Percentiles rank a stretch among this genome's conserved stretches.
Conservation (phyloP, 495 filamentous ascomycete species). For the Aspergillus asperescens region DNA sequence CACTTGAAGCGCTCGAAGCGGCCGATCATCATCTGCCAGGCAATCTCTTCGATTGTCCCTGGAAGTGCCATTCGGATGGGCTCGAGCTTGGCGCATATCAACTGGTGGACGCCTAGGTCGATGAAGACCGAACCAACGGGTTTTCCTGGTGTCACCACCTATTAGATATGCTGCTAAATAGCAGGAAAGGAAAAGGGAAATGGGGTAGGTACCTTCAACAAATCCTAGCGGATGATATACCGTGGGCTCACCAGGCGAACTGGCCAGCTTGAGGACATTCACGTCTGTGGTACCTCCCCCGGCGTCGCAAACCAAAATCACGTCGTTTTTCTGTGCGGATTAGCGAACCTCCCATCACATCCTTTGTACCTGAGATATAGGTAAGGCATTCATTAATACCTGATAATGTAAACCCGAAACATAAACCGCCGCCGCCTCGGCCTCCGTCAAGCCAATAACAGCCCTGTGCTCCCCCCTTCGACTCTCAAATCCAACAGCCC, state of each 20-base stretch:
- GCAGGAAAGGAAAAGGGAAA: not conserved
- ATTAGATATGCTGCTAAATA: not conserved
- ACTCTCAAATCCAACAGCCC: conserved; percentile 27
- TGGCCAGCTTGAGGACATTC: conserved; percentile 7
- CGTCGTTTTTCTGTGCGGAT: conserved; percentile 7
- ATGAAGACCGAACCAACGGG: conserved; percentile 9
- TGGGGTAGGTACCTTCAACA: conserved; percentile 9
- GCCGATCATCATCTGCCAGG: conserved; percentile 3
- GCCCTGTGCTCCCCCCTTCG: conserved; percentile 45
- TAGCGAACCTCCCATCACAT: too few species aligned
- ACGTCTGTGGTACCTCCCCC: conserved; percentile 9
- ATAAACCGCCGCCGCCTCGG: conserved; percentile 62
- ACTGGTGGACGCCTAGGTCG: conserved; percentile 3
- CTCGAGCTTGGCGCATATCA: conserved; percentile 7
- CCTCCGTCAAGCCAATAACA: conserved; percentile 58
- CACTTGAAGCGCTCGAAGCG: conserved; percentile 13
- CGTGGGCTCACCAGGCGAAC: not conserved
- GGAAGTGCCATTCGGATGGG: not conserved
- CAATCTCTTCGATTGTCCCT: not conserved
- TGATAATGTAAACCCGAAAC: conserved; percentile 38
- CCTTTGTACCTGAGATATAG: too few species aligned
- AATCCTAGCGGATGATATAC: conserved; percentile 3
- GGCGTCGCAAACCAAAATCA: conserved; percentile 8
- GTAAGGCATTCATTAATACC: too few species aligned
- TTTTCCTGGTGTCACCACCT: not conserved